phyloP scores from a whole-genome alignment of 2,329 filamentous ascomycete genomes.

The Graphilbum fragrans region DNA sequence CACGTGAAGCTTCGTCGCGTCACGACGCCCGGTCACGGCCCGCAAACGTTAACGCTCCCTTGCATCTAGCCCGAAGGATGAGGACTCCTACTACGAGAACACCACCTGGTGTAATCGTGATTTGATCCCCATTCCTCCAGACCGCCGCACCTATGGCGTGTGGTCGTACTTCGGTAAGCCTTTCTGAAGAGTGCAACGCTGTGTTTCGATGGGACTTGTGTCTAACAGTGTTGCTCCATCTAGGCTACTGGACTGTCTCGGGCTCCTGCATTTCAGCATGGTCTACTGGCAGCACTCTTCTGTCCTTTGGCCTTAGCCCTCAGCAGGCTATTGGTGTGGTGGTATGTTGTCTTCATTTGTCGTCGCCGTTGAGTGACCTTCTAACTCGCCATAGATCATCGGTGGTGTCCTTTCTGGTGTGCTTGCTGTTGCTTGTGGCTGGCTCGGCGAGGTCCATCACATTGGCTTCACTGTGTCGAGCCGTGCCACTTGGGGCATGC shows the following conservation, averaged over 20 bases:
- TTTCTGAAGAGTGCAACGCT: no score
- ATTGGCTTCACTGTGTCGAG: slow-evolving; percentile 29
- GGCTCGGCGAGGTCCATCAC: slow-evolving; percentile 18
- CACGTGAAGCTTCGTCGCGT: no score
- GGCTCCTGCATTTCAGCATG: slow-evolving; percentile 9
- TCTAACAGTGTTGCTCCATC: not conserved
- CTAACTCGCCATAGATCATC: slow-evolving; percentile 15
- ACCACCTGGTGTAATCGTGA: slow-evolving; percentile 37
- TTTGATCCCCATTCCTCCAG: slow-evolving; percentile 25
- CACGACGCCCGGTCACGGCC: no score
- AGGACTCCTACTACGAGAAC: slow-evolving; percentile 21
- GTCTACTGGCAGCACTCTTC: slow-evolving; percentile 6
- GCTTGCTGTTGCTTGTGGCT: slow-evolving; percentile 20
- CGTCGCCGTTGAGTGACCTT: not conserved
- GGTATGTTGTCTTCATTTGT: slow-evolving; percentile 18
- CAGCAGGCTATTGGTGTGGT: slow-evolving; percentile 8
- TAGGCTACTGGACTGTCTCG: slow-evolving; percentile 6
- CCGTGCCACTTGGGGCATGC: slow-evolving; percentile 27
- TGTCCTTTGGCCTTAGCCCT: slow-evolving; percentile 7
- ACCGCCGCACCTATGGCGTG: slow-evolving; percentile 24
- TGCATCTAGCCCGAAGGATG: slow-evolving; percentile 3
- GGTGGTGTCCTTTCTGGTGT: slow-evolving; percentile 16
- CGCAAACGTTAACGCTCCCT: no score
- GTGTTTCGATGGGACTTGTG: not conserved
- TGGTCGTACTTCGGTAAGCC: slow-evolving; percentile 6